Conservation (phyloP, 805 yeast species). For the Wickerhamomyces pijperi region DNA sequence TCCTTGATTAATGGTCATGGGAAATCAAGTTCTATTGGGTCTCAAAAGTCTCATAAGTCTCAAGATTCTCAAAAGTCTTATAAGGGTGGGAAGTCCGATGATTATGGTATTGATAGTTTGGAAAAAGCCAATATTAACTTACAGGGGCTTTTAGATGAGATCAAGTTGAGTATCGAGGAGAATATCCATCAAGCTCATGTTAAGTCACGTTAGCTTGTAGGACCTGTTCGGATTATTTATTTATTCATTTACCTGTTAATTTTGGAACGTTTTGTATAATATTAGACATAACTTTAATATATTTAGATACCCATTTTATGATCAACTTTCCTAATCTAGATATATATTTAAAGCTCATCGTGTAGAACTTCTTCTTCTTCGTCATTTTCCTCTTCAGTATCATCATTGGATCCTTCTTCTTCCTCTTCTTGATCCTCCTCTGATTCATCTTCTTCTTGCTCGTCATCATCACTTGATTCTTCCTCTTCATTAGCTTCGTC, state of each 20-base stretch:
- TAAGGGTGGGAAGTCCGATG: too few relatives aligned
- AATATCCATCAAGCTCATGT: not conserved
- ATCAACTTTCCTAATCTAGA: too few relatives aligned
- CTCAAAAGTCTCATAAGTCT: too few relatives aligned
- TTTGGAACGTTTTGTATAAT: too few relatives aligned
- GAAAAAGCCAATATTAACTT: constrained; percentile 1
- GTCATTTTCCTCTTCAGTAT: not conserved
- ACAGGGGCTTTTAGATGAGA: constrained; percentile 15
- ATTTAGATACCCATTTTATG: too few relatives aligned
- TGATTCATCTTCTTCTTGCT: constrained; percentile 1
- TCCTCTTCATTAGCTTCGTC: not conserved
- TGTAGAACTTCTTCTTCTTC: not conserved
- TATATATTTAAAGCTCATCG: too few relatives aligned
- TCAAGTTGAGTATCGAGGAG: constrained; percentile 12
- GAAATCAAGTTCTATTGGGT: not conserved
- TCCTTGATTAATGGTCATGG: constrained; percentile 1
- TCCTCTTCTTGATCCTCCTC: constrained; percentile 1
- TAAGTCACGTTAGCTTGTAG: too few relatives aligned
- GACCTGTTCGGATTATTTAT: too few relatives aligned
- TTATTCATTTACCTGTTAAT: too few relatives aligned
- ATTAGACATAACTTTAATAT: too few relatives aligned
- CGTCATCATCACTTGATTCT: too few relatives aligned
- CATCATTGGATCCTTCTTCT: not conserved
- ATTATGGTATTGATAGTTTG: not conserved
- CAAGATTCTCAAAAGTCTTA: too few relatives aligned